These are phyloP conservation scores for Allium cepa DNA, from an alignment of 106 monocot species.

Conservation along the genomic window DNA sequence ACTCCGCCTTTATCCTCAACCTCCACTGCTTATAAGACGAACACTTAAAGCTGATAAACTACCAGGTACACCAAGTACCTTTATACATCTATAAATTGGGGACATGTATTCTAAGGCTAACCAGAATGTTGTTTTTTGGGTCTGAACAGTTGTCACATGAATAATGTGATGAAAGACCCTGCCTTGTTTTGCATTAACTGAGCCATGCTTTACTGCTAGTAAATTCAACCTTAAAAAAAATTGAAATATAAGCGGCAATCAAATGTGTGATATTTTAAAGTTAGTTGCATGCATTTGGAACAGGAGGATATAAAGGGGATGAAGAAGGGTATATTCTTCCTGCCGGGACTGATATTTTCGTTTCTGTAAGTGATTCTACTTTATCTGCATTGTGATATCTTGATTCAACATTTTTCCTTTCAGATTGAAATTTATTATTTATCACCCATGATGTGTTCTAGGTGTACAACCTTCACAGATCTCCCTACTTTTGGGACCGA, in stretches of 20 bases:
- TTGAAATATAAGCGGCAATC: too few relatives aligned
- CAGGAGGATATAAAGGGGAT: slow-evolving; percentile 79
- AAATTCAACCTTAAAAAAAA: too few relatives aligned
- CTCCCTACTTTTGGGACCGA: slow-evolving; percentile 87
- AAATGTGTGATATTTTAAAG: too few relatives aligned
- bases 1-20: slow-evolving; percentile 93
- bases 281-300: background rate
- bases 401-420: background rate
- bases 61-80: slow-evolving; percentile 42
- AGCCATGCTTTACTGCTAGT: too few relatives aligned
- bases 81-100: too few relatives aligned
- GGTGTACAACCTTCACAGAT: slow-evolving; percentile 94
- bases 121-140: too few relatives aligned
- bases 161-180: too few relatives aligned
- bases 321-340: slow-evolving; percentile 87
- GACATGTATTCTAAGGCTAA: too few relatives aligned
- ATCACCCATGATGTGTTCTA: slow-evolving; percentile 7
- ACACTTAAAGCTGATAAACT: slow-evolving; percentile 63
- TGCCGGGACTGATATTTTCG: slow-evolving; percentile 80
- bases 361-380: slow-evolving; percentile 63
- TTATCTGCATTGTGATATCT: background rate
- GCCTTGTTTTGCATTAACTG: too few relatives aligned
- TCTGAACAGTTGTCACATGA: too few relatives aligned
- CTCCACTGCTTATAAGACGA: slow-evolving; percentile 89
- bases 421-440: too few relatives aligned